phyloP scores from a whole-genome alignment of 179 eudicot genomes.

The Silene vulgaris region DNA sequence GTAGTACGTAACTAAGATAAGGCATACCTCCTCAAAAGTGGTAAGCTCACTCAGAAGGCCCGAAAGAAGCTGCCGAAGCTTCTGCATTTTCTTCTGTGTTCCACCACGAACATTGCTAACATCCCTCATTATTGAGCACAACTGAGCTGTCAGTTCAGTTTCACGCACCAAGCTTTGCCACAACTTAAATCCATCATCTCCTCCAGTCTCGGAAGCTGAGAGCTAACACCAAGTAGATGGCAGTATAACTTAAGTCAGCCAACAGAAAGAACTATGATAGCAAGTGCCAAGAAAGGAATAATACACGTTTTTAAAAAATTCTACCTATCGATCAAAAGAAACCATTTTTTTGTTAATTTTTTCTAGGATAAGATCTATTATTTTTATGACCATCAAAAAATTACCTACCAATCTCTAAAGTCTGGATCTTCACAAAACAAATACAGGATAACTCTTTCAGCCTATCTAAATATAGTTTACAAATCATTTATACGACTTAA shows the following conservation, averaged over 20 bases:
- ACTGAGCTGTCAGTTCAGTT: conserved; percentile 92
- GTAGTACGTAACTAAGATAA: neutral
- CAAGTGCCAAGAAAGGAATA: too few species aligned
- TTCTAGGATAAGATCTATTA: neutral
- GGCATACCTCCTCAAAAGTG: conserved; percentile 86
- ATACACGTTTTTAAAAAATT: too few species aligned
- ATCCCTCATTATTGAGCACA: conserved; percentile 88
- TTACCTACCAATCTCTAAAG: neutral
- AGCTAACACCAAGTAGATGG: conserved; percentile 40
- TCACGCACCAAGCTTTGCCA: conserved; percentile 99
- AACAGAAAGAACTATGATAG: neutral
- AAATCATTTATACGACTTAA: neutral
- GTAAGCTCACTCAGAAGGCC: conserved; percentile 96
- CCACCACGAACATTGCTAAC: conserved; percentile 90
- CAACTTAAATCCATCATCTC: conserved; percentile 77
- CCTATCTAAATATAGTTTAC: neutral
- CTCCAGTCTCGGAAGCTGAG: conserved; percentile 54
- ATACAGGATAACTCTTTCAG: neutral
- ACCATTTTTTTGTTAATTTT: neutral
- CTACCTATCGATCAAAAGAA: neutral
- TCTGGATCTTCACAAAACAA: neutral
- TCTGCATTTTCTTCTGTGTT: conserved; percentile 90
- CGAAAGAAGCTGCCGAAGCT: conserved; percentile 93
- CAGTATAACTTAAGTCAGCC: conserved; percentile 5
- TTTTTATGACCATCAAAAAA: neutral